Conservation (phyloP, 2,329 filamentous ascomycete species). For the Cryphonectria naterciae region DNA sequence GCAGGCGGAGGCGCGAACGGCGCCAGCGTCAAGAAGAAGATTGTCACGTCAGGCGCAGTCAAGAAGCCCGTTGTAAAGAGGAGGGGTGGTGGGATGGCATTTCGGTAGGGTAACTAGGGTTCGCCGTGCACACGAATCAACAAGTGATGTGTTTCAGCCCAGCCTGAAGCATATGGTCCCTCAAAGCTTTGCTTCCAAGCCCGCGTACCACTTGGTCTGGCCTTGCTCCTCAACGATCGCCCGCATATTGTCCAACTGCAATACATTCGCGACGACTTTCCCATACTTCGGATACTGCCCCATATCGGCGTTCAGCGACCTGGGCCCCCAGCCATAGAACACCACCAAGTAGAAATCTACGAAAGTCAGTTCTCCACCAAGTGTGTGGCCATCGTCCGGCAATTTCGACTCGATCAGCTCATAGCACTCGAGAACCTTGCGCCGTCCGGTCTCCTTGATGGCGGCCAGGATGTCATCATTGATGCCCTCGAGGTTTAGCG, state of each 20-base stretch:
- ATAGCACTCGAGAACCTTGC: constrained; percentile 30
- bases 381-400: constrained; percentile 12
- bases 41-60: constrained; percentile 64
- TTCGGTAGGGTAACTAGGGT: constrained; percentile 22
- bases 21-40: constrained; percentile 52
- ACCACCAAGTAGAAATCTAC: constrained; percentile 25
- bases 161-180: neutral
- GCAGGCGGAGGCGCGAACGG: constrained; percentile 41
- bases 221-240: constrained; percentile 6
- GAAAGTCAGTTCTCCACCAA: constrained; percentile 33
- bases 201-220: neutral
- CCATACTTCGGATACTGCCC: neutral
- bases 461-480: constrained; percentile 32
- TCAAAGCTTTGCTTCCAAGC: neutral
- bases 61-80: constrained; percentile 64
- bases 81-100: constrained; percentile 50
- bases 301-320: neutral
- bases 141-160: neutral
- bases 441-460: constrained; percentile 31
- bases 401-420: constrained; percentile 17
- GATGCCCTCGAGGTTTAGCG: constrained; percentile 28
- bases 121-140: neutral
- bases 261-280: neutral
- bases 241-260: neutral
- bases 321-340: constrained; percentile 2